Base-by-base conservation (phyloP, 2,329 filamentous ascomycete genomes). In the Cladosporium sp. region DNA sequence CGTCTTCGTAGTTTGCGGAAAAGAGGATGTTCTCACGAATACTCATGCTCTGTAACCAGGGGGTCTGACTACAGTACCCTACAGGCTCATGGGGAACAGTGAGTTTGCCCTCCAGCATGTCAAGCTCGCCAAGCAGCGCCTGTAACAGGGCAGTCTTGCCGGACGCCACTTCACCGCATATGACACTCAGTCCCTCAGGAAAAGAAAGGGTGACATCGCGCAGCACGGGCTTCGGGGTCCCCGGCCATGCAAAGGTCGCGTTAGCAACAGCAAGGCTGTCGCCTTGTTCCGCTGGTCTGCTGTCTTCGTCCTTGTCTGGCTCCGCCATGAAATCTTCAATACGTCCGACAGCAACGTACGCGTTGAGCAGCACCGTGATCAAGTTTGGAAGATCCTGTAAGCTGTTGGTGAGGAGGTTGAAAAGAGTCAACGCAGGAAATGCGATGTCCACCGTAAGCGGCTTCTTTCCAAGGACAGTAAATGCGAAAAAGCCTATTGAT, bases 301-400 rank as follows among this genome's bases (percentile, higher is more conserved):
- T 74, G 21, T 78, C 75, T 55, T 75, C 71, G 36, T 74, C 67
- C 71, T 92, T 92, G 73, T 97, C 88, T 0, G 92, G 92, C 76
- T 97, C 93, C 0, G 83, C 81, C 92, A 97, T 96, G 79, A 96
- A 97, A 26, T 86, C 85, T 72, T 96, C 91, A 24, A 97, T 92
- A 70, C 93, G 89, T 10, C 86, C 87, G 68, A 96, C 87, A 0
- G 93, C 90, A 21, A 97, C 89, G n/a, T 86, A 88, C 0, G 92
- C 91, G 72, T 96, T 96, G 70, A 96, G 84, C 4, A 94, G 79
- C 0, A 90, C 86, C 0, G 90, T 92, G 52, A 96, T 88, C 11
- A 96, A 80, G 34, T 86, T 83, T 2, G 93, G 93, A 0, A 96
- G 79, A 62, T 93, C 90, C 65, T 89, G 87, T 59, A 97, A 80